Evolutionary conservation across 306 rosid genomes (phyloP).

Genomic region (Vigna trinervia): DNA sequence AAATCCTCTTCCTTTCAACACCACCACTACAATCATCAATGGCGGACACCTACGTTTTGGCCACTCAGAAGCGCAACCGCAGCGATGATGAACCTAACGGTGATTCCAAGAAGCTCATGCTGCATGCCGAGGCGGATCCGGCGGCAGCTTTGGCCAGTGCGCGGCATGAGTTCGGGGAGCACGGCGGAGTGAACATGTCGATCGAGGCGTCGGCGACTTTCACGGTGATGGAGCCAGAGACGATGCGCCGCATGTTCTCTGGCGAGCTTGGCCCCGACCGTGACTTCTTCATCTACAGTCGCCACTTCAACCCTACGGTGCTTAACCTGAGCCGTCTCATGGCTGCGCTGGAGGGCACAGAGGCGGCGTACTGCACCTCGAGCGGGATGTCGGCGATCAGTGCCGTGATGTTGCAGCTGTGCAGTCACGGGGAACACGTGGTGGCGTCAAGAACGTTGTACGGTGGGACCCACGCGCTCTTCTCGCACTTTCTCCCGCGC

Average conservation of each 20-base stretch:
- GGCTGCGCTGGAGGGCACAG: slow-evolving; percentile 93
- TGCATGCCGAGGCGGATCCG: slow-evolving; percentile 46
- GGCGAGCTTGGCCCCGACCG: slow-evolving; percentile 93
- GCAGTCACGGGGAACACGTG: slow-evolving; percentile 69
- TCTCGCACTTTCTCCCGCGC: slow-evolving; percentile 71
- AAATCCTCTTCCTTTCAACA: background rate
- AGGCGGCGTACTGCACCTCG: slow-evolving; percentile 94
- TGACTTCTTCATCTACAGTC: slow-evolving; percentile 93
- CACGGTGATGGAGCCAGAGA: slow-evolving; percentile 98
- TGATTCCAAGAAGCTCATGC: slow-evolving; percentile 56
- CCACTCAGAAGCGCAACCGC: slow-evolving; percentile 53
- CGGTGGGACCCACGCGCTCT: slow-evolving; percentile 95
- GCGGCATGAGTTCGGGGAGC: slow-evolving; percentile 97
- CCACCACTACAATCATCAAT: slow-evolving; percentile 12
- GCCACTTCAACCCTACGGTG: slow-evolving; percentile 96
- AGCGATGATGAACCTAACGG: slow-evolving; percentile 38
- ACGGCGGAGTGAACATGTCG: slow-evolving; percentile 99
- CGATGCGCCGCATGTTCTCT: slow-evolving; percentile 83
- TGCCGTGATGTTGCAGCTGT: slow-evolving; percentile 67
- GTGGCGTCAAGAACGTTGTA: slow-evolving; percentile 71
- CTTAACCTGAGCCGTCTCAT: slow-evolving; percentile 82
- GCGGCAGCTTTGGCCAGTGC: slow-evolving; percentile 75
- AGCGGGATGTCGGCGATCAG: slow-evolving; percentile 93
- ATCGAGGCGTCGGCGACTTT: slow-evolving; percentile 98
- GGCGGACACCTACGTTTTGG: slow-evolving; percentile 53